Evolutionary conservation across 2,329 filamentous ascomycete genomes (phyloP), one percentile per base, ranked within the genome.

Genomic region (Fusarium nisikadoi): DNA sequence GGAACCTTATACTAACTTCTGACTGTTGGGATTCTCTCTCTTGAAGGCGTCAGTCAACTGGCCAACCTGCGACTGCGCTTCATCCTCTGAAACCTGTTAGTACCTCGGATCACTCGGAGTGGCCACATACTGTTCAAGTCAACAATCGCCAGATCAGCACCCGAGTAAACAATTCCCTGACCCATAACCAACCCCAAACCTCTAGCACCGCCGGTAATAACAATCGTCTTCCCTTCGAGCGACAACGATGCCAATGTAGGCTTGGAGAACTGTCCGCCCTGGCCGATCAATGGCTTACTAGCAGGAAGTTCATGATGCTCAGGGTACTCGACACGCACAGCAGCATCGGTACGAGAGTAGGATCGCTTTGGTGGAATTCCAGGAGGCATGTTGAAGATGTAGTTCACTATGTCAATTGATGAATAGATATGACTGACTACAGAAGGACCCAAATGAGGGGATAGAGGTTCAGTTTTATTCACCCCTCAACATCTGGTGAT

Each of bases 131-230:
- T 92, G 84, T 98, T 97, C 84, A 97, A 85, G 81, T 98, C 95
- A 42, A 98, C 94, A 81, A 98, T 93, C 20, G 95, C 95, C 68
- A 98, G 86, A 81, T 97, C 91, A 16, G 93, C 93, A 50, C 95
- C 95, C 53, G 93, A 96, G 55, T 93, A 91, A 57, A 97, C 93
- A 81, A 97, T 89, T 35, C 93, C 94, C 84, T 97, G 94, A 60
- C 92, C 93, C 93, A 98, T 97, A 71, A 97, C 94, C 65, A 98
- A 85, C 35, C 95, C 95, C 63, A 98, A 83, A 8, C 95, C 95
- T 80, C 94, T 87, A 27, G 95, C 95, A 78, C 94, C 95, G 52
- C 95, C 95, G 0, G 95, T 98, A 23, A 98, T 92, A 35, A 98
- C 86, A 53, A 90, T 93, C 14, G 94, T 92, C 79, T 91, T 92